phyloP scores from a whole-genome alignment of 2,329 filamentous ascomycete species.

The Fonsecaea monophora region DNA sequence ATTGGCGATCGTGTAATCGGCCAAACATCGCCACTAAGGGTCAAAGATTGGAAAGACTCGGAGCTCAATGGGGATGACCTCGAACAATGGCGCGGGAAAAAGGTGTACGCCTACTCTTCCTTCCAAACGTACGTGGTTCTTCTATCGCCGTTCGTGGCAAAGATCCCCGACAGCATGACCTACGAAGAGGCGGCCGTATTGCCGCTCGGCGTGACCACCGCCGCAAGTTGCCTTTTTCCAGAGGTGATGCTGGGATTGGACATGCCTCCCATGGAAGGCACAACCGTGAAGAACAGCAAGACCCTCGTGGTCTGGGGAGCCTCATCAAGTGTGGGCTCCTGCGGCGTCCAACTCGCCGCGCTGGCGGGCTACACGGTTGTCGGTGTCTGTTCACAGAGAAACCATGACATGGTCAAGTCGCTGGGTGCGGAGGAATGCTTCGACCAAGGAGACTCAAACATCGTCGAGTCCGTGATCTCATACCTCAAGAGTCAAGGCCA shows the following conservation, averaged over 20 bases:
- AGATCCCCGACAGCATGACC: slow-evolving; percentile 45
- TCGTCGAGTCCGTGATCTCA: slow-evolving; percentile 7
- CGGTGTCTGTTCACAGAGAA: slow-evolving; percentile 44
- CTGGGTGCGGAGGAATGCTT: slow-evolving; percentile 49
- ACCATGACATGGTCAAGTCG: slow-evolving; percentile 42
- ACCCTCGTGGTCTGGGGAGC: slow-evolving; percentile 52
- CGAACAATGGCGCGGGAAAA: slow-evolving; percentile 23
- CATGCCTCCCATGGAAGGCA: slow-evolving; percentile 33
- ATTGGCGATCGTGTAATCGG: slow-evolving; percentile 55
- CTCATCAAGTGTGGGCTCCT: slow-evolving; percentile 51
- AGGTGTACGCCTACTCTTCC: slow-evolving; percentile 46
- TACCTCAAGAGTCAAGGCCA: background rate
- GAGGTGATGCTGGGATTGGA: slow-evolving; percentile 37
- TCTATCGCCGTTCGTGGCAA: slow-evolving; percentile 34
- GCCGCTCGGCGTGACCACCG: slow-evolving; percentile 47
- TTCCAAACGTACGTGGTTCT: slow-evolving; percentile 43
- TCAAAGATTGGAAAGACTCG: slow-evolving; percentile 9
- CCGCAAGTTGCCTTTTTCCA: slow-evolving; percentile 45
- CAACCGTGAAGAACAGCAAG: slow-evolving; percentile 15
- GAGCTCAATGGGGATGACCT: background rate
- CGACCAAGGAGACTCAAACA: slow-evolving; percentile 47
- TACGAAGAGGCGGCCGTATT: slow-evolving; percentile 46
- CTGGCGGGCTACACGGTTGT: slow-evolving; percentile 48
- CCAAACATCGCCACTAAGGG: slow-evolving; percentile 15
- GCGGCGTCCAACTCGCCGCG: slow-evolving; percentile 51